phyloP scores from a whole-genome alignment of 495 filamentous ascomycete species.

The Aspergillus bridgeri region DNA sequence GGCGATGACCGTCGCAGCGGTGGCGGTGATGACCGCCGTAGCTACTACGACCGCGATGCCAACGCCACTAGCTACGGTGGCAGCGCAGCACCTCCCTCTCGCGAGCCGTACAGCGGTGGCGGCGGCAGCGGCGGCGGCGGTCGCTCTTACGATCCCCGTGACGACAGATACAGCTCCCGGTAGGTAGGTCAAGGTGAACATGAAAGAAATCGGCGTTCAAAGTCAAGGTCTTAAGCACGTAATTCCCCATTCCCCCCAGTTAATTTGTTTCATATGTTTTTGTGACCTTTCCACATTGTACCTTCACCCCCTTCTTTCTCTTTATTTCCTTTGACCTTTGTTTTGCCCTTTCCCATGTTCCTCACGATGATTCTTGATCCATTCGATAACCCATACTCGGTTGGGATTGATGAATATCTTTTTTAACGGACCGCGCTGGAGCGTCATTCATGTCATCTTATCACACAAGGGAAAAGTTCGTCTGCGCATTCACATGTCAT shows the following conservation, averaged over 20 bases:
- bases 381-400: conserved; percentile 17
- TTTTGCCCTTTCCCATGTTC: conserved; percentile 18
- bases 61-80: conserved; percentile 47
- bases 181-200: conserved; percentile 25
- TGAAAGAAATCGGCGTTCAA: conserved; percentile 7
- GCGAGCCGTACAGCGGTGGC: conserved; percentile 39
- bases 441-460: conserved; percentile 34
- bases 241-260: conserved; percentile 11
- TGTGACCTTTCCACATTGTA: not conserved
- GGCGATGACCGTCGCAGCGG: conserved; percentile 37
- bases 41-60: conserved; percentile 44
- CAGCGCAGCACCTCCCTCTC: conserved; percentile 6
- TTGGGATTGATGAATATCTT: conserved; percentile 26
- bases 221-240: conserved; percentile 11
- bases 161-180: conserved; percentile 45
- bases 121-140: conserved; percentile 33
- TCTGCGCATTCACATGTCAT: conserved; percentile 34
- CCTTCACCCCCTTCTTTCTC: conserved; percentile 5
- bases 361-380: conserved; percentile 28
- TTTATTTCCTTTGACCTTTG: conserved; percentile 15
- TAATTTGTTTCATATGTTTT: conserved; percentile 8
- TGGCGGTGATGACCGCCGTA: conserved; percentile 18
- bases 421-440: conserved; percentile 33
- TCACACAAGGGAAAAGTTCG: conserved; percentile 18
- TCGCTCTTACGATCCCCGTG: conserved; percentile 51